Percentiles rank a stretch among this genome's conserved stretches.
These are phyloP conservation scores for Colletotrichum spinosum DNA, from an alignment of 2,329 filamentous ascomycete species.

Conservation along the genomic window DNA sequence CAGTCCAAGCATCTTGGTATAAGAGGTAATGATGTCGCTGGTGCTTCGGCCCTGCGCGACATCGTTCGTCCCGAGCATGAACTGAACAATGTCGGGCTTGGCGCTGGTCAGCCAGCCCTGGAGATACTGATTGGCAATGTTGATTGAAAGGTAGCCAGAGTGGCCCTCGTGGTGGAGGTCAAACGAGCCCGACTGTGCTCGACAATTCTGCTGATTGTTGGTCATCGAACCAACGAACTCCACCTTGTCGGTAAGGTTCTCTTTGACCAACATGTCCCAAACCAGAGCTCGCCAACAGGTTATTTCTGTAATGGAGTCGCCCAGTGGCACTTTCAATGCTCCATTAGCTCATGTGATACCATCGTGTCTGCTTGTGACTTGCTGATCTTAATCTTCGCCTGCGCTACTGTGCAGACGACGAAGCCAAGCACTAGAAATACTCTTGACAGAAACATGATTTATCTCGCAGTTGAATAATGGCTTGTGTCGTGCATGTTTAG, in stretches of 20 bases:
- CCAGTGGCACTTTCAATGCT: conserved; percentile 45
- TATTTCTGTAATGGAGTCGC: conserved; percentile 59
- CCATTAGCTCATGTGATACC: neutral
- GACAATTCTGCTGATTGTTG: conserved; percentile 52
- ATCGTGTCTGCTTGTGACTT: neutral
- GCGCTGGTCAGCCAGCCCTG: conserved; percentile 51
- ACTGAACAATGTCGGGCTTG: conserved; percentile 56
- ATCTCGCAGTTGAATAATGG: too few relatives aligned
- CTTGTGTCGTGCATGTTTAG: too few relatives aligned
- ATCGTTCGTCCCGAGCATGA: conserved; percentile 61
- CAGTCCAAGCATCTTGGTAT: conserved; percentile 51
- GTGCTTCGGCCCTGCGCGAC: conserved; percentile 46
- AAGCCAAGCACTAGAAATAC: neutral
- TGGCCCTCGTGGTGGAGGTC: conserved; percentile 57
- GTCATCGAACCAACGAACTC: conserved; percentile 56
- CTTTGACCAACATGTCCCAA: conserved; percentile 52
- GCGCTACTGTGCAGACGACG: neutral
- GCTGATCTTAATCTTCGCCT: conserved; percentile 26
- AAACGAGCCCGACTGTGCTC: conserved; percentile 45
- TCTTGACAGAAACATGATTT: neutral
- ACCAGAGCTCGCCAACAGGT: conserved; percentile 57
- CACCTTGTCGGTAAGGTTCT: conserved; percentile 48
- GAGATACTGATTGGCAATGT: conserved; percentile 56
- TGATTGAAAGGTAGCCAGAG: conserved; percentile 54
- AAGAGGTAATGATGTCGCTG: conserved; percentile 51